A percentile compares a stretch with the other conserved stretches of the same genome.
phyloP scores from a whole-genome alignment of 192 early-diverging fungal genomes.

The Entomortierella lignicola region DNA sequence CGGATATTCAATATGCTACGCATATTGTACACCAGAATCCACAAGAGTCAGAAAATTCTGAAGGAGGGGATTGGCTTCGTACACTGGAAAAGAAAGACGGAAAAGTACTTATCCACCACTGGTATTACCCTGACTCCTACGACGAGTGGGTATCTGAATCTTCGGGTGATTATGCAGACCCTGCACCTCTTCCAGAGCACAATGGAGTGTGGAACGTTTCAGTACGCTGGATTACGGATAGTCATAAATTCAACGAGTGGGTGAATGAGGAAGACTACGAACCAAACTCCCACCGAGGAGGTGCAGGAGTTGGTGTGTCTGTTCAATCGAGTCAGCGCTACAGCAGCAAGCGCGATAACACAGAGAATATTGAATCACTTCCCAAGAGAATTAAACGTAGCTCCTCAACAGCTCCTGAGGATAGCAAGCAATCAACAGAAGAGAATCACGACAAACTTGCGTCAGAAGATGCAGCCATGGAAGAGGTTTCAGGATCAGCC shows the following conservation, averaged over 20 bases:
- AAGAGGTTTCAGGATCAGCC: constrained; percentile 12
- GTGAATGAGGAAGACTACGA: constrained; percentile 91
- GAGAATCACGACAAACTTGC: not conserved
- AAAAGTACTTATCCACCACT: constrained; percentile 77
- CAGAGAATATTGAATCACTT: constrained; percentile 18
- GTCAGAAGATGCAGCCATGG: constrained; percentile 31
- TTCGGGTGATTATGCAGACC: constrained; percentile 64
- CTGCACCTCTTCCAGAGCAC: constrained; percentile 67
- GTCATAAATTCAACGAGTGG: constrained; percentile 79
- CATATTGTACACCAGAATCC: constrained; percentile 59
- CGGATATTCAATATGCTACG: constrained; percentile 41
- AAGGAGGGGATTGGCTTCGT: constrained; percentile 65
- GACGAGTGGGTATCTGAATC: constrained; percentile 76
- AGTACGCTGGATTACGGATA: constrained; percentile 81
- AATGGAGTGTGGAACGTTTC: constrained; percentile 76
- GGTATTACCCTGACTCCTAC: constrained; percentile 84
- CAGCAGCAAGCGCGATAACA: constrained; percentile 44
- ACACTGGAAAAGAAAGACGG: constrained; percentile 67
- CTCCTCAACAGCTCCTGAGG: constrained; percentile 48
- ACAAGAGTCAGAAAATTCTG: constrained; percentile 31
- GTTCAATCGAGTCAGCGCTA: constrained; percentile 23
- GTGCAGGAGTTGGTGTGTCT: not conserved
- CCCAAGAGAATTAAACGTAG: constrained; percentile 51
- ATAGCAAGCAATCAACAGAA: not conserved
- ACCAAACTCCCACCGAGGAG: not conserved